Base-by-base conservation (phyloP, 2,329 filamentous ascomycete species). In the Botryotinia convoluta region DNA sequence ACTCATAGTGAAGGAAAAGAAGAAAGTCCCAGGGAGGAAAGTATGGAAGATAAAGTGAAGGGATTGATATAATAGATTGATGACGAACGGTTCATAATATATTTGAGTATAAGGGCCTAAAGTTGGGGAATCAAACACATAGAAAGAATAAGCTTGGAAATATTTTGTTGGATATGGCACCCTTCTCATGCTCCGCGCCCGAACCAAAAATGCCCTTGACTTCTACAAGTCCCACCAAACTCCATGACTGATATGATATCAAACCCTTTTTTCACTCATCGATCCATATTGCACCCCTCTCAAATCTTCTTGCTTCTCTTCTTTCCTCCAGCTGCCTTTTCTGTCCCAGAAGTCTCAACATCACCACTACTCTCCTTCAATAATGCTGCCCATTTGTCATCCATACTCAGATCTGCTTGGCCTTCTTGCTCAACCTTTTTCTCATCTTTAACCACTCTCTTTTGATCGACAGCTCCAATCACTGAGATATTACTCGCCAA, bases 401-500 rank as follows among this genome's bases (percentile, higher is more conserved):
- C 79, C 78, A 79, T 80, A 73, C 68, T 77, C 65, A 74, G 72
- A 42, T 51, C 65, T 44, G 67, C 74, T 8, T 72, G 73, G 16
- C 63, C 75, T 54, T 74, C 74, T n/a, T 74, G 64, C 29, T 74
- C 71, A 51, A n/a, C 62, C 71, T 73, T 74, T 10, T 73, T 73
- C 29, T 70, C 75, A 44, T 74, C 74, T 20, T 74, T 73, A 3
- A 81, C 82, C n/a, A 85, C 85, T 72, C 87, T 85, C 81, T 88
- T 87, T 54, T 90, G 87, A 78, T 95, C 93, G 45, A 86, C 86
- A 77, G 86, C 86, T 69, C 90, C 92, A 75, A 95, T 87, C 45
- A 87, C 80, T 1, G 90, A 88, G 5, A 95, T 86, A 59, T 87
- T 86, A n/a, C 87, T 87, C 18, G 92, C 92, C 65, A 96, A 85